Conservation (phyloP, 352 stramenopile species). For the Globisporangium radiosum region DNA sequence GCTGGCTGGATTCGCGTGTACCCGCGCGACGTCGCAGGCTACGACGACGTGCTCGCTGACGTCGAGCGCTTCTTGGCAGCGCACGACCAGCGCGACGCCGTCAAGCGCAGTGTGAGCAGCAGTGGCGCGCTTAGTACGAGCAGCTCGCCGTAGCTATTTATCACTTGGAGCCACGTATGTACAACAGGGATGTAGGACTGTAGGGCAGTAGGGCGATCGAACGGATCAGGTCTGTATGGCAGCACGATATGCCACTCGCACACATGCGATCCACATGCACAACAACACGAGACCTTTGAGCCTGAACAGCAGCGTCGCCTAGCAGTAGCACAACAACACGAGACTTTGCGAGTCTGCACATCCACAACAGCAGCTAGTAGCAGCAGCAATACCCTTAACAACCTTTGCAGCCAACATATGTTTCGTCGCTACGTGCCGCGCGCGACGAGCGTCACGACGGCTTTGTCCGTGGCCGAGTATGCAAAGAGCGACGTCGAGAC, state of each 20-base stretch:
- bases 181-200: too few species aligned
- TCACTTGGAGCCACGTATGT: too few species aligned
- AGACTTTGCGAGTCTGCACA: too few species aligned
- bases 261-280: too few species aligned
- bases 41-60: constrained; percentile 65
- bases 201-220: too few species aligned
- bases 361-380: neutral
- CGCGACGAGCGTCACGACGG: constrained; percentile 71
- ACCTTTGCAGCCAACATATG: neutral
- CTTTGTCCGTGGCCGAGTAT: constrained; percentile 76
- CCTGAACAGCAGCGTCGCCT: too few species aligned
- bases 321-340: too few species aligned
- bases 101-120: constrained; percentile 5
- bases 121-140: neutral
- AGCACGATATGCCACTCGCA: too few species aligned
- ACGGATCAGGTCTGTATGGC: too few species aligned
- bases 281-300: too few species aligned
- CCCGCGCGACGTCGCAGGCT: constrained; percentile 65
- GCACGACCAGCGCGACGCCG: constrained; percentile 34
- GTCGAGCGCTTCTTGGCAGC: constrained; percentile 65
- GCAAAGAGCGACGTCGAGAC: constrained; percentile 77
- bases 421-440: constrained; percentile 34
- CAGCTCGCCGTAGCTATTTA: neutral
- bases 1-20: constrained; percentile 85
- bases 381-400: neutral